Evolutionary conservation across 495 filamentous ascomycete genomes (phyloP).

Genomic region (Jackrogersella minutella): DNA sequence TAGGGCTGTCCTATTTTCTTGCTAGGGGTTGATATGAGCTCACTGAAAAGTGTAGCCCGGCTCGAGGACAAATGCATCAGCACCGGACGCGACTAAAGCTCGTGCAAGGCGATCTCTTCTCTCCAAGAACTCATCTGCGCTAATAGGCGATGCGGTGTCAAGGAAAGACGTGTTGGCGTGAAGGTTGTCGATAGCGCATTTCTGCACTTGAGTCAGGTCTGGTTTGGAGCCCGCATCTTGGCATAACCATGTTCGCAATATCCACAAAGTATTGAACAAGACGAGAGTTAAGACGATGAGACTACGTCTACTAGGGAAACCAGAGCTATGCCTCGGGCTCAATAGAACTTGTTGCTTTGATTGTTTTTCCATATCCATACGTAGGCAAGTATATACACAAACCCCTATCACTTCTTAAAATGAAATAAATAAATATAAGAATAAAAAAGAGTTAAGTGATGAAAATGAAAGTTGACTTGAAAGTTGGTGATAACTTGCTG

Average conservation of each 20-base stretch:
- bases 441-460: no score
- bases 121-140: constrained; percentile 52
- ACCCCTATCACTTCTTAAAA: no score
- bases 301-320: not conserved
- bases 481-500: no score
- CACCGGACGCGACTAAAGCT: constrained; percentile 53
- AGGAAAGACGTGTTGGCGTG: constrained; percentile 56
- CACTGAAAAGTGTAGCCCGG: constrained; percentile 65
- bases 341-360: not conserved
- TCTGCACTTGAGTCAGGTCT: constrained; percentile 44
- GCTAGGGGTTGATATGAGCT: not conserved
- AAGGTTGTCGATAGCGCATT: constrained; percentile 57
- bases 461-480: no score
- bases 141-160: constrained; percentile 51
- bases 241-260: constrained; percentile 1
- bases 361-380: constrained; percentile 10
- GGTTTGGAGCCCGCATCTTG: not conserved
- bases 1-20: not conserved
- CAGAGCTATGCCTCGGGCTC: not conserved
- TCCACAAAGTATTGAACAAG: constrained; percentile 1
- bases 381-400: no score
- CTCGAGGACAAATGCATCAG: constrained; percentile 62
- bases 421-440: no score
- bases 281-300: not conserved
- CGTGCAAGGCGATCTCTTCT: constrained; percentile 57